phyloP scores from a whole-genome alignment of 768 basidiomycete species.

The Auriscalpium orientale region DNA sequence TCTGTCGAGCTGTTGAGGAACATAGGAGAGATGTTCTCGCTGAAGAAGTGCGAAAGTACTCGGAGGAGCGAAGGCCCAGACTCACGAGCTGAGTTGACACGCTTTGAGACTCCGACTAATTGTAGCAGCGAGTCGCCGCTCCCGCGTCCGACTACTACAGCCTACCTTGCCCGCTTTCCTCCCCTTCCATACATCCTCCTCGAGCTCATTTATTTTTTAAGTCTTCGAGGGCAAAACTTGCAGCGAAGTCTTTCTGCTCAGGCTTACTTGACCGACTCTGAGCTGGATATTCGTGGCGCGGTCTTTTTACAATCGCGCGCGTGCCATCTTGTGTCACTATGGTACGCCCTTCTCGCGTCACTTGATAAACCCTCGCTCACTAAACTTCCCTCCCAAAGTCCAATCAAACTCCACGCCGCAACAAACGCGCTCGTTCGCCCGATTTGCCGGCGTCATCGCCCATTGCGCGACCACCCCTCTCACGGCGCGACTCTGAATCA shows the following conservation, averaged over 20 bases:
- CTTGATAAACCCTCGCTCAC: neutral
- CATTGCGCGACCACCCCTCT: conserved; percentile 31
- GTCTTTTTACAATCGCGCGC: too few species aligned
- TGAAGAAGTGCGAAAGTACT: too few species aligned
- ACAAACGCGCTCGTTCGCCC: conserved; percentile 16
- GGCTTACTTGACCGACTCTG: too few species aligned
- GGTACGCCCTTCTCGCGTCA: neutral
- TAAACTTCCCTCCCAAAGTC: neutral
- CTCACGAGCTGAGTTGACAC: conserved; percentile 18
- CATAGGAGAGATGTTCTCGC: too few species aligned
- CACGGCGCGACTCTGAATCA: conserved; percentile 42
- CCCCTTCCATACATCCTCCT: neutral
- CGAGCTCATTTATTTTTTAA: too few species aligned
- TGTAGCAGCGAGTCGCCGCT: conserved; percentile 5
- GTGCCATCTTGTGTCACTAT: neutral
- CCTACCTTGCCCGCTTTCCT: neutral
- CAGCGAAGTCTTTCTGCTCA: too few species aligned
- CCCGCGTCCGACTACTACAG: neutral
- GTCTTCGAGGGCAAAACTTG: too few species aligned
- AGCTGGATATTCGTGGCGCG: too few species aligned
- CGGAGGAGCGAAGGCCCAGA: too few species aligned
- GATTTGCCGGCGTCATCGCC: conserved; percentile 30
- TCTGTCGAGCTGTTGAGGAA: too few species aligned
- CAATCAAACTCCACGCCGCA: conserved; percentile 14
- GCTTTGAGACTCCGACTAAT: conserved; percentile 14